Evolutionary conservation across 495 filamentous ascomycete genomes (phyloP), one percentile per base, ranked within the genome.

Genomic region (Friedmanniomyces simplex): DNA sequence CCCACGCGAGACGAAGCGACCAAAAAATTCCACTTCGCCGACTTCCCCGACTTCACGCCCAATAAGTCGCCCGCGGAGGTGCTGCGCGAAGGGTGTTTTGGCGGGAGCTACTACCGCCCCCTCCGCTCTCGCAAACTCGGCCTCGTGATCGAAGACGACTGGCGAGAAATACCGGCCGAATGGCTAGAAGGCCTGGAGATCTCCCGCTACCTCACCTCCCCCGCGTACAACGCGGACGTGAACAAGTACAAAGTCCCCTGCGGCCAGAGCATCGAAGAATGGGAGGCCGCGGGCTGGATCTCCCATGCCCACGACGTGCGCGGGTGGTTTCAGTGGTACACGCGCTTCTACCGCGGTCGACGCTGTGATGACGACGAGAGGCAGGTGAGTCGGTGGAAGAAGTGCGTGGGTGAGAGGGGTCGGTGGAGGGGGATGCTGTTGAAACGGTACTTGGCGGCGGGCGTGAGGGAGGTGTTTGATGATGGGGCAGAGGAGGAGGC

Each of bases 251-350:
- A 71, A 21, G 73, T 76, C 4, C 28, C 71, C 13, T 75, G 72
- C 46, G 76, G 75, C 16, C 76, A 78, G 62, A 68, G 57, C 10
- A 77, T 77, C 36, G 76, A 78, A 62, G 72, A 75, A 20, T 77
- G 76, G 75, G 76, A 78, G 46, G 71, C 71, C 0, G 66, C 71
- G 0, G 75, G 76, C 0, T 78, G 75, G 75, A 77, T 78, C 28
- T 63, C 65, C 28, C 75, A 76, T 55, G 59, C 63, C 14, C 68
- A 71, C 30, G 75, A 77, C 55, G 72, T 76, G 4, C 63, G 75
- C 49, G 75, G 75, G 24, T 77, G 74, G 75, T 76, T 77, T 59
- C 76, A 78, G 57, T 77, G 75, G 76, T 77, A 77, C 54, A 72
- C 69, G 43, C 73, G 74, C 1, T 77, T 76, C 65, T 77, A 71